Conservation (phyloP, 805 yeast genomes). For the Candida ponderosae region DNA sequence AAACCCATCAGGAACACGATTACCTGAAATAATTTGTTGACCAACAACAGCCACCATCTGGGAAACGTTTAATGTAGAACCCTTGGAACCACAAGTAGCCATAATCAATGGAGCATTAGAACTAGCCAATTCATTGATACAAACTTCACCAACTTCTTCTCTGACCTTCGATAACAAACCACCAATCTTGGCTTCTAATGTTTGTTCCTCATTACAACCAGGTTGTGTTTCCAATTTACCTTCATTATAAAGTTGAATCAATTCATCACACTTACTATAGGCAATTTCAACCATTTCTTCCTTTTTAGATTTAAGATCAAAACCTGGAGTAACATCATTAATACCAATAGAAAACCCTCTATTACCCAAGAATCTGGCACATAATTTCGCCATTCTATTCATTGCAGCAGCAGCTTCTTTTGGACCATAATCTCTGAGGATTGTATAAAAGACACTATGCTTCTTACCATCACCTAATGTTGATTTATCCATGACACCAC, state of each 20-base stretch:
- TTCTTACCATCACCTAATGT: constrained; percentile 97
- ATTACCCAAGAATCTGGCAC: constrained; percentile 92
- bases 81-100: constrained; percentile 99
- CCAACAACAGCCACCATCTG: constrained; percentile 99
- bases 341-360: constrained; percentile 97
- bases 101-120: constrained; percentile 94
- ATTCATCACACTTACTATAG: constrained; percentile 83
- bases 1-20: constrained; percentile 99
- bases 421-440: constrained; percentile 94
- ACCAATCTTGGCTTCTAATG: constrained; percentile 95
- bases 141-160: constrained; percentile 98
- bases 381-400: constrained; percentile 98
- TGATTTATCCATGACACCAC: constrained; percentile 97
- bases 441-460: constrained; percentile 92
- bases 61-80: constrained; percentile 94
- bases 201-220: constrained; percentile 98
- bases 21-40: constrained; percentile 97
- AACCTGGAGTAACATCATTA: constrained; percentile 93
- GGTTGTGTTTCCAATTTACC: constrained; percentile 97
- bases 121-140: constrained; percentile 83
- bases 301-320: constrained; percentile 63
- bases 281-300: constrained; percentile 88
- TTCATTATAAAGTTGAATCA: constrained; percentile 66
- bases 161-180: constrained; percentile 94
- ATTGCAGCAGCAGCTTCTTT: constrained; percentile 91